Base-by-base conservation (phyloP, 257 asterid genomes). In the Agastache rugosa region DNA sequence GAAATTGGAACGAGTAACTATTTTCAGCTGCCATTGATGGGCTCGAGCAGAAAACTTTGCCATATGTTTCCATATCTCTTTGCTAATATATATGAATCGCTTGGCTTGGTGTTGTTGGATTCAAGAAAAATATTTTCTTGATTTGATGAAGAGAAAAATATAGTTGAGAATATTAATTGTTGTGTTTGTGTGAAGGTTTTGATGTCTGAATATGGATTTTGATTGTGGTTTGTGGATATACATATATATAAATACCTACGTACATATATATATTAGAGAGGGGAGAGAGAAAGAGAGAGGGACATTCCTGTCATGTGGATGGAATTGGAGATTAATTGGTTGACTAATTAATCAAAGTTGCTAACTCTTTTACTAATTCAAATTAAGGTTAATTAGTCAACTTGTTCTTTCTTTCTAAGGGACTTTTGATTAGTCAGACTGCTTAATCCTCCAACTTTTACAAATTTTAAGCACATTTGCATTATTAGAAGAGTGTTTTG, bases 321-420 rank as follows among this genome's bases (percentile, higher is more conserved):
- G 51, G 51, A 45, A 15, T n/a, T 17, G 22, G 68, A 58, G 53
- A 20, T 4, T 16, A 20, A 48, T 37, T n/a, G 5, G 55, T 74
- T 74, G 73, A 74, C 72, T 31, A 31, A 31, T 29, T 53, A 76
- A 61, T 69, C 69, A 67, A 75, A 67, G 48, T n/a, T 74, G 60
- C 50, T 10, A n/a, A 48, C 10, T 62, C 11, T 60, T 12, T 20
- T 19, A 47, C 47, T 20, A 44, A 8, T 27, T 48, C 45, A 58
- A 58, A 58, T 58, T 10, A 41, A 25, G 20, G 39, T 62, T 61
- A 56, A 6, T 5, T 53, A 23, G 59, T 35, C 12, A 8, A 11
- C 53, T 63, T 22, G 47, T 53, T 64, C 47, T 17, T 66, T 14
- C n/a, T 44, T 23, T 2, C 0, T 39, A 25, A 44, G 8, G 4